These are phyloP conservation scores for Starmerella etchellsii DNA, from an alignment of 805 yeast species.

Conservation along the genomic window DNA sequence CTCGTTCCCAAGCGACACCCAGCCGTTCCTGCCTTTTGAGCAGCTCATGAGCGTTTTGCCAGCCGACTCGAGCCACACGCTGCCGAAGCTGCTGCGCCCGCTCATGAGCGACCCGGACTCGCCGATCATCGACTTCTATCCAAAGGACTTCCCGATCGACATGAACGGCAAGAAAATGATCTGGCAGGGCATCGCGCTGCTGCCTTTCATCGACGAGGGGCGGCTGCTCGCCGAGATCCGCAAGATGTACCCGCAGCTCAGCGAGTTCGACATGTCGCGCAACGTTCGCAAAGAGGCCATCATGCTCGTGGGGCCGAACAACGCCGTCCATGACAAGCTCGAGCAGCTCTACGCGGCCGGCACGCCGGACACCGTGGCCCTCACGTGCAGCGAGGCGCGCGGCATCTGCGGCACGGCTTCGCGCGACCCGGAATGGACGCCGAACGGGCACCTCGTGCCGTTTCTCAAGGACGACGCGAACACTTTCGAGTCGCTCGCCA, in stretches of 20 bases:
- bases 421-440: conserved; percentile 27
- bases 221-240: conserved; percentile 60
- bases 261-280: conserved; percentile 59
- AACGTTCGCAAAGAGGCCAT: conserved; percentile 63
- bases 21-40: conserved; percentile 87
- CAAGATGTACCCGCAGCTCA: conserved; percentile 47
- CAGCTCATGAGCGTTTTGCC: conserved; percentile 97
- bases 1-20: conserved; percentile 41
- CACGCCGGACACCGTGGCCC: conserved; percentile 13
- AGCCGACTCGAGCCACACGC: conserved; percentile 69
- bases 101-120: conserved; percentile 84
- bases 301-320: conserved; percentile 51
- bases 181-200: conserved; percentile 94
- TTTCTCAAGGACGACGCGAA: conserved; percentile 32
- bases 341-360: conserved; percentile 30
- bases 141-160: conserved; percentile 76
- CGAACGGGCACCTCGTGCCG: conserved; percentile 26
- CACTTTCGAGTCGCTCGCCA: conserved; percentile 35
- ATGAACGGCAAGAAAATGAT: conserved; percentile 90
- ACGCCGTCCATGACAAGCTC: conserved; percentile 37
- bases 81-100: conserved; percentile 65
- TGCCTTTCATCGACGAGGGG: conserved; percentile 79
- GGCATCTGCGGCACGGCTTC: conserved; percentile 28
- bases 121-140: conserved; percentile 84
- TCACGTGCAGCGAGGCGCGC: conserved; percentile 20